A percentile compares a stretch with the other conserved stretches of the same genome.
These are phyloP conservation scores for Thalassiosira delicatula DNA, from an alignment of 352 stramenopile genomes.

Conservation along the genomic window DNA sequence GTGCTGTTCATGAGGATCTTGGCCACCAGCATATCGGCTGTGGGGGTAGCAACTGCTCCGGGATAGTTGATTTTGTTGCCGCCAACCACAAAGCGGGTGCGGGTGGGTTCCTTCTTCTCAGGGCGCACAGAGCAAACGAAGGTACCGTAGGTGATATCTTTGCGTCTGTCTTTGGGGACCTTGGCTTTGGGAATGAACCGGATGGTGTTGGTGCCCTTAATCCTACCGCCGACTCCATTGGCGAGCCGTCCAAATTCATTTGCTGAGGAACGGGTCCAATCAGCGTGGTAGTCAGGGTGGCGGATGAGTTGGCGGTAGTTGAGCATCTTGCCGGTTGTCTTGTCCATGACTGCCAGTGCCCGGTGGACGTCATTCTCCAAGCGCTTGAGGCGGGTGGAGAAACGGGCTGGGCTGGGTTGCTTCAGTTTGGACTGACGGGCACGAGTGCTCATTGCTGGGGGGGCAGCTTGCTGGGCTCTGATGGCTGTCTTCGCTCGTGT, in stretches of 20 bases:
- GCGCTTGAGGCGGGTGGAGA: background rate
- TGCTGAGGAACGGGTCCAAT: background rate
- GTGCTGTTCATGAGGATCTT: slow-evolving; percentile 52
- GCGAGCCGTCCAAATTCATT: slow-evolving; percentile 54
- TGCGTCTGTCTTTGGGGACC: background rate
- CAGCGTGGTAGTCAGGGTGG: background rate
- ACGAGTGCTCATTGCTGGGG: background rate
- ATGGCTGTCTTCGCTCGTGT: background rate
- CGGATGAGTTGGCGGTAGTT: slow-evolving; percentile 13
- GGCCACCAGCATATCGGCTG: slow-evolving; percentile 1
- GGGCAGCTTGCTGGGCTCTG: background rate
- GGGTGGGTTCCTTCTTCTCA: background rate
- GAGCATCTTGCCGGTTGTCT: background rate
- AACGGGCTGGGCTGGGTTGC: background rate
- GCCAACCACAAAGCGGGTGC: slow-evolving; percentile 18
- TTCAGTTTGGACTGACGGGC: background rate
- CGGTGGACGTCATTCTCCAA: background rate
- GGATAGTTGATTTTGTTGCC: slow-evolving; percentile 23
- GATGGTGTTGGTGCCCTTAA: slow-evolving; percentile 22
- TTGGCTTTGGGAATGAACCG: slow-evolving; percentile 15
- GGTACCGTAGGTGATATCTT: slow-evolving; percentile 24
- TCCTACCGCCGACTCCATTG: slow-evolving; percentile 18
- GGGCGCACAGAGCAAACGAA: background rate
- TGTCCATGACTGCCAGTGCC: slow-evolving; percentile 1
- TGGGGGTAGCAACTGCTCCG: slow-evolving; percentile 38